Evolutionary conservation across 2,329 filamentous ascomycete genomes (phyloP), one percentile per base, ranked within the genome.

Genomic region (Fusarium scirpi): DNA sequence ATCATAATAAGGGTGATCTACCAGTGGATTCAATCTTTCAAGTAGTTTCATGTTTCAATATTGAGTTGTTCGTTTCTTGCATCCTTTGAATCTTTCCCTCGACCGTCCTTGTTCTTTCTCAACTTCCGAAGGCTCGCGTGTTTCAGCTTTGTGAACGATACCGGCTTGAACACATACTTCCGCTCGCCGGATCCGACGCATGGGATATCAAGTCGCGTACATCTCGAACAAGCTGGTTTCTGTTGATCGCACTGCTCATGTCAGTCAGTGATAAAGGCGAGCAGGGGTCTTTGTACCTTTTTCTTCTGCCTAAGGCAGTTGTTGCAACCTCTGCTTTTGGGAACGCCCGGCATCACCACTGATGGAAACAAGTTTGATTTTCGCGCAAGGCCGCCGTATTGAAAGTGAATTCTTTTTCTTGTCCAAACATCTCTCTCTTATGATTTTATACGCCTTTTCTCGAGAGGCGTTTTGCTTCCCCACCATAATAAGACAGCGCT

Each of bases 291-390:
- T 38, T 38, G 15, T 74, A 84, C 85, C 81, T 86, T 86, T 76
- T 87, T 86, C 80, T 86, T 86, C 67, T 85, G 82, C 63, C 80
- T 83, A 34, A 83, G 80, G 70, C 84, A 87, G 16, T 78, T 81
- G 41, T 85, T 81, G 62, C 85, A 87, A 25, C 82, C 85, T 65
- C 81, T 80, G 47, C 83, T 82, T 7, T 81, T 82, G 9, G 85
- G 85, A 12, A 87, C 85, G 15, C 85, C 85, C 0, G 85, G 83
- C 85, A 86, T 86, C 2, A 43, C 45, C 11, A 22, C 2, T 5
- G 45, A 24, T 15, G 8, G 4, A 40, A 3, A 20, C 22, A 4
- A 15, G 13, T 52, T 46, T 20, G 18, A 29, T 27, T 20, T 29
- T 20, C 3, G 6, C 0, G 4, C 10, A 22, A 24, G 2, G 12